Percentiles rank a stretch among this genome's conserved stretches.
Conservation (phyloP, 805 yeast species). For the Yamadazyma ubonensis region DNA sequence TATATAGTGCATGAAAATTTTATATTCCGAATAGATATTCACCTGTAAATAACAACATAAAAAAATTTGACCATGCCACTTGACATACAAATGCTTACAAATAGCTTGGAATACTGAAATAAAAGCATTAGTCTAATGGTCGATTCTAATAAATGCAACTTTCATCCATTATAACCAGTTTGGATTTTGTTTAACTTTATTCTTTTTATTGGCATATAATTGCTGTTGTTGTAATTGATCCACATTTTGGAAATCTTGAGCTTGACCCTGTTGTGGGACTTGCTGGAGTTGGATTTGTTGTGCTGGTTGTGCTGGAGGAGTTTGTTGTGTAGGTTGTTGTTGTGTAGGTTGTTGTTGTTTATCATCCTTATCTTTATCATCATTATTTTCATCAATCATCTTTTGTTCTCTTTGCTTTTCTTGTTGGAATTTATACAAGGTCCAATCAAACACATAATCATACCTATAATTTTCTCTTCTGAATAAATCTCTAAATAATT, state of each 20-base stretch:
- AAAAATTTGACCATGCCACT: neutral
- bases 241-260: slow-evolving; percentile 15
- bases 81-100: no score
- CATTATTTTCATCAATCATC: slow-evolving; percentile 23
- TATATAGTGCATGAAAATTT: neutral
- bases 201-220: slow-evolving; percentile 12
- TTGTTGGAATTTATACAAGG: slow-evolving; percentile 72
- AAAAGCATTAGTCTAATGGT: no score
- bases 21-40: neutral
- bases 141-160: no score
- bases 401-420: slow-evolving; percentile 52
- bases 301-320: slow-evolving; percentile 14
- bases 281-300: no score
- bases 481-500: slow-evolving; percentile 85
- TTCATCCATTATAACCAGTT: slow-evolving; percentile 19
- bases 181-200: slow-evolving; percentile 14
- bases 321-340: slow-evolving; percentile 13
- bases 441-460: slow-evolving; percentile 97
- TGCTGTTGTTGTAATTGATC: slow-evolving; percentile 17
- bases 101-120: no score
- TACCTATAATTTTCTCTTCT: slow-evolving; percentile 85
- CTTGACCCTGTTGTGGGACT: slow-evolving; percentile 7
- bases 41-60: neutral
- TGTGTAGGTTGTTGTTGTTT: slow-evolving; percentile 18
- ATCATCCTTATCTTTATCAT: slow-evolving; percentile 13